Evolutionary conservation across 305 asterid species (phyloP).

Genomic region (Solanum hybrid): DNA sequence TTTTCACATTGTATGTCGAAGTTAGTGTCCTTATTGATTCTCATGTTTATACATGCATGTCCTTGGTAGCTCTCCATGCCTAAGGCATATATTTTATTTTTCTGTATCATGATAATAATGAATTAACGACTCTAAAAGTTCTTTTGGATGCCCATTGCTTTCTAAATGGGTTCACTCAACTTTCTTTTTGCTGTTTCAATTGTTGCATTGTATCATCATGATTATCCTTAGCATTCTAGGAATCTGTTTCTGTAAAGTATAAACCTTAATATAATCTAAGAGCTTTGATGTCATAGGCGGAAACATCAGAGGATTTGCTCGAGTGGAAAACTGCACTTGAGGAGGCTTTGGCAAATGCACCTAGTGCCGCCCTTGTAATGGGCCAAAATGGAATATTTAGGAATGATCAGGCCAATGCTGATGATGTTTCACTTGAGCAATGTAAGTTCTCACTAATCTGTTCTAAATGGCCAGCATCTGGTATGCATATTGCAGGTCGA

Average conservation of each 20-base stretch:
- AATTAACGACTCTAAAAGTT: neutral
- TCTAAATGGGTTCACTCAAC: neutral
- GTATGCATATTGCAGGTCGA: neutral
- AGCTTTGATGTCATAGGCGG: constrained; percentile 57
- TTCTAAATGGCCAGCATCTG: neutral
- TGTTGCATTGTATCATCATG: neutral
- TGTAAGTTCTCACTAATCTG: constrained; percentile 28
- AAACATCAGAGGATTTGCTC: constrained; percentile 79
- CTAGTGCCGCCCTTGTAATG: constrained; percentile 57
- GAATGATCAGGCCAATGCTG: constrained; percentile 59
- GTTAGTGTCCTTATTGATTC: neutral
- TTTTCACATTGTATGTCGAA: neutral
- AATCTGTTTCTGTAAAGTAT: neutral
- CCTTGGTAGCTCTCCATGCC: neutral
- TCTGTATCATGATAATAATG: neutral
- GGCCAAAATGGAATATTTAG: constrained; percentile 76
- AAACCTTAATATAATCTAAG: constrained; percentile 6
- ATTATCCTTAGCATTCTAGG: neutral
- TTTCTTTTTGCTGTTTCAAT: neutral
- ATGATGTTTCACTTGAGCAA: constrained; percentile 61
- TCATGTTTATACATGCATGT: neutral
- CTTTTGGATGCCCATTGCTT: neutral
- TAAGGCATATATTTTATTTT: neutral
- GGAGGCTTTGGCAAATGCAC: constrained; percentile 91
- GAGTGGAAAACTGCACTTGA: constrained; percentile 98